phyloP scores from a whole-genome alignment of 495 filamentous ascomycete genomes.

The Talaromyces thailandensis region DNA sequence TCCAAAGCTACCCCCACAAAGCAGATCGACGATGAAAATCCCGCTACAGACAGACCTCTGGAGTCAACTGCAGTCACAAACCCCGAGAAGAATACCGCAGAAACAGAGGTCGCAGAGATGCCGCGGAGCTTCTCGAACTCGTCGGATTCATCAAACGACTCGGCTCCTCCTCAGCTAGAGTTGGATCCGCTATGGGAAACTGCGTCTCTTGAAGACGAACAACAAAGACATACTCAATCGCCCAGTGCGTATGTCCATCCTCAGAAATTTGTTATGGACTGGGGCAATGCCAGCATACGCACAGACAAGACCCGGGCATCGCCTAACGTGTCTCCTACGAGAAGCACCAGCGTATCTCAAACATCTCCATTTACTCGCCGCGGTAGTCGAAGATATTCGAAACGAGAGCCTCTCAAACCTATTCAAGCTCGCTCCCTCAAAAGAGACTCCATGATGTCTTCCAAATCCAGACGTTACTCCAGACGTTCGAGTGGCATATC shows the following conservation, averaged over 20 bases:
- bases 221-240: slow-evolving; percentile 6
- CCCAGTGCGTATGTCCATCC: not conserved
- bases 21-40: not conserved
- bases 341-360: slow-evolving; percentile 3
- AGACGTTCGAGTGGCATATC: slow-evolving; percentile 38
- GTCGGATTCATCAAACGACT: slow-evolving; percentile 7
- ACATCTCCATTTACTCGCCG: slow-evolving; percentile 3
- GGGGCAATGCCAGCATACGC: not conserved
- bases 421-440: slow-evolving; percentile 32
- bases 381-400: slow-evolving; percentile 5
- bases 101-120: not conserved
- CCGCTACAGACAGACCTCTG: not conserved
- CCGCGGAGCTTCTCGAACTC: slow-evolving; percentile 5
- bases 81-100: not conserved
- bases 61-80: not conserved
- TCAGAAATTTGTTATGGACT: not conserved
- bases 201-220: not conserved
- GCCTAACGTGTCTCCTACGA: not conserved
- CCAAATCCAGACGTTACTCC: slow-evolving; percentile 31
- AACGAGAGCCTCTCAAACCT: slow-evolving; percentile 28
- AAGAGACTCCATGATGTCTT: slow-evolving; percentile 31
- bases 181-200: not conserved
- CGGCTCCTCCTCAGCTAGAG: slow-evolving; percentile 3
- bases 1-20: not conserved
- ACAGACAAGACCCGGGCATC: not conserved